Base-by-base conservation (phyloP, 2,329 filamentous ascomycete species). In the Pseudopyrenochaeta lycopersici region DNA sequence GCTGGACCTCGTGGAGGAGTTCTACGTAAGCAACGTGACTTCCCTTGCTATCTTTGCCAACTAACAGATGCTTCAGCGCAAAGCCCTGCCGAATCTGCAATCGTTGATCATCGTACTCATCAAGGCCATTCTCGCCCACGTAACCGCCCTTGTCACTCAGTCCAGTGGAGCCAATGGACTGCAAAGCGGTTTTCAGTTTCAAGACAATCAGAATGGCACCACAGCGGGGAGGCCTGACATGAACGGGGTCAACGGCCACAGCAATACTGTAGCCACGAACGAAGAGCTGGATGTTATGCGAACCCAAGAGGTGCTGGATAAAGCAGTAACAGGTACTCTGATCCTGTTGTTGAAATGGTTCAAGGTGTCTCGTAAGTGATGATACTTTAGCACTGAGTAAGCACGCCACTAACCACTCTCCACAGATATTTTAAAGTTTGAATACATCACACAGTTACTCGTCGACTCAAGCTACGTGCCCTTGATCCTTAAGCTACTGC, bases 381-480 rank as follows among this genome's bases (percentile, higher is more conserved):
- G 3, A 29, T 6, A n/a, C 21, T 10, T 40, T 6, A 3, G 20
- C 2, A 11, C 4, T 17, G 11, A 7, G n/a, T 21, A 11, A 18
- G n/a, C 10, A 18, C 12, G 17, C 4, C 39, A 4, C 4, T 23
- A 35, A 42, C 38, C 30, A 33, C 5, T 17, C 21, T 38, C 2
- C 21, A 15, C 18, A 96, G 92, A 99, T 72, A 85, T 98, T 23
- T 81, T 99, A 61, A 97, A 97, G 72, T 97, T 95, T 64, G 95
- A 99, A 77, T 98, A 97, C 69, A 80, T 99, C 69, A 94, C 92
- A 0, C 95, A 99, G 71, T 84, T 99, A 2, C 81, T 99, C 10
- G 84, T 99, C 23, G 95, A 99, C 76, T 95, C 92, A 3, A 98
- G 97, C 74, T 99, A 97, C 73, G 83, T 99, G 6, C 94, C 94